Percentiles rank a stretch among this genome's conserved stretches.
These are phyloP conservation scores for Heterobasidion irregulare DNA, from an alignment of 1,284 basidiomycete genomes.

Conservation along the genomic window DNA sequence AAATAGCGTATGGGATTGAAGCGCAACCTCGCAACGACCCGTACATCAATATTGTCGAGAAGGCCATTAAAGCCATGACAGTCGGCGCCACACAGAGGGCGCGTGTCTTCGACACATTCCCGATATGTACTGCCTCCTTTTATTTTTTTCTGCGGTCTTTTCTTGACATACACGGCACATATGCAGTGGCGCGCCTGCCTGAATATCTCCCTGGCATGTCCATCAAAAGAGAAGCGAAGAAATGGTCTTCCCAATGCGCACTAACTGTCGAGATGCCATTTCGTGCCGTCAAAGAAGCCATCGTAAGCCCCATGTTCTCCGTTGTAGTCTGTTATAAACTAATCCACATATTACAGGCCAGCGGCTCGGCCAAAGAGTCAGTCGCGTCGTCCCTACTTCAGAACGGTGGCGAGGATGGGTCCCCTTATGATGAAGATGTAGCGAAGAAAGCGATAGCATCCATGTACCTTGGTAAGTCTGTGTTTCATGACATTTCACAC, in stretches of 20 bases:
- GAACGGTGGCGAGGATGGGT: neutral
- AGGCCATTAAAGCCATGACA: slow-evolving; percentile 11
- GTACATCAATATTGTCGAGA: slow-evolving; percentile 15
- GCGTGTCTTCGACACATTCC: slow-evolving; percentile 11
- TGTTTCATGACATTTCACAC: neutral
- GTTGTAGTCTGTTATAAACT: neutral
- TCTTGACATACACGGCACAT: neutral
- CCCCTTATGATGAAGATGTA: neutral
- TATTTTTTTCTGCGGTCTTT: neutral
- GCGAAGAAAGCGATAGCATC: neutral
- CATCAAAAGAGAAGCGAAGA: slow-evolving; percentile 12
- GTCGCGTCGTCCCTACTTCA: neutral
- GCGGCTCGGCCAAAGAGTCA: neutral
- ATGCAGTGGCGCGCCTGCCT: slow-evolving; percentile 12
- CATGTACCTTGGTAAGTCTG: neutral
- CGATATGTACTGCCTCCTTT: slow-evolving; percentile 4
- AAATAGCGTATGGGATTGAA: slow-evolving; percentile 17
- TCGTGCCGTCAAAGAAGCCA: slow-evolving; percentile 8
- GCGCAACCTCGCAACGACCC: slow-evolving; percentile 14
- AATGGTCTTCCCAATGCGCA: slow-evolving; percentile 3
- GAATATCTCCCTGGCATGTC: slow-evolving; percentile 15
- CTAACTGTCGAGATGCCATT: slow-evolving; percentile 9
- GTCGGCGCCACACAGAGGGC: slow-evolving; percentile 5
- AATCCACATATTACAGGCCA: neutral
- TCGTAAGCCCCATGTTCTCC: slow-evolving; percentile 2